phyloP scores from a whole-genome alignment of 2,329 filamentous ascomycete genomes.

The Fusarium papillatum region DNA sequence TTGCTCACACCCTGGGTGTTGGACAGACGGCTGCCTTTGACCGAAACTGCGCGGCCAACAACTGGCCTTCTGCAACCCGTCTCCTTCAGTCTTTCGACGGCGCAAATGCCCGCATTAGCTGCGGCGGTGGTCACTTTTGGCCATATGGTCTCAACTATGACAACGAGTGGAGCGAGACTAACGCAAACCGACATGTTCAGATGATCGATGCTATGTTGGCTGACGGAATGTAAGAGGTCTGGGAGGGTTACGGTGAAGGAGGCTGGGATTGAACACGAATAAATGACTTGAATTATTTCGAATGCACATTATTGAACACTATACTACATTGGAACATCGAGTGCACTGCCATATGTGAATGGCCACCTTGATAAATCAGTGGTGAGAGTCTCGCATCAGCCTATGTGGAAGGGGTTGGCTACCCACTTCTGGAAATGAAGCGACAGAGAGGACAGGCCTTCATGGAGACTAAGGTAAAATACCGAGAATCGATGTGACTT shows the following conservation, averaged over 20 bases:
- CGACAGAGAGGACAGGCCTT: background rate
- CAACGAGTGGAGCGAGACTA: slow-evolving; percentile 59
- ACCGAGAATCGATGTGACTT: background rate
- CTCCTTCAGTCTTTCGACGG: slow-evolving; percentile 60
- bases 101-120: slow-evolving; percentile 50
- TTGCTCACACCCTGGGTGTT: slow-evolving; percentile 61
- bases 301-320: background rate
- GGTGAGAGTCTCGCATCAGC: background rate
- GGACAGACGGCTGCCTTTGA: slow-evolving; percentile 58
- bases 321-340: too few relatives aligned
- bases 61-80: slow-evolving; percentile 56
- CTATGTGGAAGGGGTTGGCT: background rate
- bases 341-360: background rate
- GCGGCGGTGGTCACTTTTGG: slow-evolving; percentile 56
- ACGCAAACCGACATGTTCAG: slow-evolving; percentile 57
- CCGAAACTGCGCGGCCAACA: slow-evolving; percentile 51
- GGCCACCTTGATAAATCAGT: background rate
- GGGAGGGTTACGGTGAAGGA: background rate
- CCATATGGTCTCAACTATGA: slow-evolving; percentile 59
- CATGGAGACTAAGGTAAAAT: background rate
- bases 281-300: background rate
- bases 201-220: slow-evolving; percentile 60
- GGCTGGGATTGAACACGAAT: background rate
- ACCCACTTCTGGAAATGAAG: background rate
- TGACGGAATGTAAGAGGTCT: slow-evolving; percentile 48